Evolutionary conservation across 2,329 filamentous ascomycete species (phyloP).

Genomic region (Achaetomium macrosporum): DNA sequence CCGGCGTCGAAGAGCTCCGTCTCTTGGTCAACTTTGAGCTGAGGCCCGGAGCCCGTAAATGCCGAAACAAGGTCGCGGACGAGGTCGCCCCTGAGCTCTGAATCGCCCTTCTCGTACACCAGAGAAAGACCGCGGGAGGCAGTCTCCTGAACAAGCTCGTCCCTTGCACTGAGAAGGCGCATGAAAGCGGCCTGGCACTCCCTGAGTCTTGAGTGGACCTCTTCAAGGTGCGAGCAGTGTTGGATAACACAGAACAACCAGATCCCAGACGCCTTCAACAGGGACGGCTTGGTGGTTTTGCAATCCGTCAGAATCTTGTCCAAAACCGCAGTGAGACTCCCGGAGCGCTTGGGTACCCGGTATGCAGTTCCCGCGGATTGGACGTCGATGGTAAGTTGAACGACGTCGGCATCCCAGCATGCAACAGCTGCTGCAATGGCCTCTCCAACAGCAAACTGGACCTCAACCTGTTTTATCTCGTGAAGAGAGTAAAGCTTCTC

Average conservation of each 20-base stretch:
- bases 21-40: slow-evolving; percentile 79
- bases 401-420: slow-evolving; percentile 77
- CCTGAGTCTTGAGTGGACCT: slow-evolving; percentile 68
- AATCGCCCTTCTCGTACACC: slow-evolving; percentile 88
- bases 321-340: slow-evolving; percentile 49
- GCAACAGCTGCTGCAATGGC: slow-evolving; percentile 71
- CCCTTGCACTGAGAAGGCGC: slow-evolving; percentile 75
- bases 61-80: slow-evolving; percentile 83
- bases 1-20: slow-evolving; percentile 93
- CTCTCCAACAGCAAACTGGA: slow-evolving; percentile 87
- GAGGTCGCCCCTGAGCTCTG: slow-evolving; percentile 70
- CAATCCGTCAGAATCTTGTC: slow-evolving; percentile 72
- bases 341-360: slow-evolving; percentile 33
- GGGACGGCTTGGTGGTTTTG: slow-evolving; percentile 77
- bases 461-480: slow-evolving; percentile 77
- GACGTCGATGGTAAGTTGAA: slow-evolving; percentile 71
- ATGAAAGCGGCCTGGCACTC: slow-evolving; percentile 85
- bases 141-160: slow-evolving; percentile 93
- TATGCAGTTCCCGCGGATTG: slow-evolving; percentile 40
- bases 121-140: slow-evolving; percentile 85
- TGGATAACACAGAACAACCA: slow-evolving; percentile 92
- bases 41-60: slow-evolving; percentile 71
- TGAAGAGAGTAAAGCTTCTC: slow-evolving; percentile 69
- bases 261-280: slow-evolving; percentile 88
- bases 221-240: slow-evolving; percentile 72